Conservation (phyloP, 2,329 filamentous ascomycete genomes). For the Fonsecaea nubica region DNA sequence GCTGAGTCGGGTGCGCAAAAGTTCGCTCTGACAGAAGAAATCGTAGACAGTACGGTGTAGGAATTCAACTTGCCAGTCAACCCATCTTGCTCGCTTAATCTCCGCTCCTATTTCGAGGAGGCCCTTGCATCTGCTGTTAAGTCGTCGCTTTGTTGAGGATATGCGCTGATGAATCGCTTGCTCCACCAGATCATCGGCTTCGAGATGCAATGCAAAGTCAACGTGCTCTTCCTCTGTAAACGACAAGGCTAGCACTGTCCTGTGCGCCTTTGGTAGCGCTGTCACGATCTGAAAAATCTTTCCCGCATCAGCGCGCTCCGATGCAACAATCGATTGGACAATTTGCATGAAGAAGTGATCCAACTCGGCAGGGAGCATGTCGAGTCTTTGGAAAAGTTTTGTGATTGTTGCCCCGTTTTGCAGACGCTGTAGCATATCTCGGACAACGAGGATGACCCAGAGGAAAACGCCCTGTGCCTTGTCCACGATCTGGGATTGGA, state of each 20-base stretch:
- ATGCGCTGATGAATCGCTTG: background rate
- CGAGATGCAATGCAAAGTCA: constrained; percentile 5
- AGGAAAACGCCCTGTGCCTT: constrained; percentile 49
- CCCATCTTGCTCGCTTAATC: background rate
- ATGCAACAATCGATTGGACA: background rate
- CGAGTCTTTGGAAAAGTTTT: constrained; percentile 1
- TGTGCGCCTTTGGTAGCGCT: background rate
- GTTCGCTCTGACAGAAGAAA: background rate
- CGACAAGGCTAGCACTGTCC: background rate
- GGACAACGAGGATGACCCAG: constrained; percentile 52
- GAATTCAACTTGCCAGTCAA: constrained; percentile 7
- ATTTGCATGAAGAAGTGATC: constrained; percentile 4
- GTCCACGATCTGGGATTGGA: constrained; percentile 5
- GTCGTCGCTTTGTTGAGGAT: background rate
- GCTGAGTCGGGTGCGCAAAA: background rate
- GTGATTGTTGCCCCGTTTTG: background rate
- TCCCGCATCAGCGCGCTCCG: background rate
- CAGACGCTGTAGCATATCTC: constrained; percentile 5
- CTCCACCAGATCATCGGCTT: background rate
- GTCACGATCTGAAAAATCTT: constrained; percentile 6
- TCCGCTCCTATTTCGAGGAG: constrained; percentile 7
- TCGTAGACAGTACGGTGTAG: constrained; percentile 12
- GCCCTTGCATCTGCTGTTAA: constrained; percentile 15
- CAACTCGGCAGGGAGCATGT: constrained; percentile 6
- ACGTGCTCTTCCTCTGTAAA: background rate